These are phyloP conservation scores for Sphagnum contortum DNA, from an alignment of 225 moss, liverwort and hornwort species.

Conservation along the genomic window DNA sequence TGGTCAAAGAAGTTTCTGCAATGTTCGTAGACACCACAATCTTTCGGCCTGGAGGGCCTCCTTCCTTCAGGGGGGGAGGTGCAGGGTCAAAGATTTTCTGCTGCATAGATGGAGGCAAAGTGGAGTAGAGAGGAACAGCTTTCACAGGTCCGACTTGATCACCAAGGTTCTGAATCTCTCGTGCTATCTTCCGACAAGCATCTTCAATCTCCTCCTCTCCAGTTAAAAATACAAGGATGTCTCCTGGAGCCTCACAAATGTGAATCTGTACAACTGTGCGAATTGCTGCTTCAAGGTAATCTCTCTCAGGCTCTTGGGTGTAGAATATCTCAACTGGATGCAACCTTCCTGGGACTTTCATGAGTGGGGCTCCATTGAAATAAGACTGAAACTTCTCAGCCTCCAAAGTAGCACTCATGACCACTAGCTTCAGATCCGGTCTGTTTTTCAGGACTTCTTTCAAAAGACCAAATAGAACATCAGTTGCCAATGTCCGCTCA, in stretches of 20 bases:
- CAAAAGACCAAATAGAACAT: slow-evolving; percentile 84
- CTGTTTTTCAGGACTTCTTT: slow-evolving; percentile 92
- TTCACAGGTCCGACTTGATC: slow-evolving; percentile 89
- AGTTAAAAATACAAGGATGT: slow-evolving; percentile 88
- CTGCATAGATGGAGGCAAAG: slow-evolving; percentile 88
- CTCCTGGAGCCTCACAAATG: slow-evolving; percentile 79
- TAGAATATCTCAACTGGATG: slow-evolving; percentile 98
- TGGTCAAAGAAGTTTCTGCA: slow-evolving; percentile 87
- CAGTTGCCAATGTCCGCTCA: slow-evolving; percentile 87
- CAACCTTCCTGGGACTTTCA: slow-evolving; percentile 95
- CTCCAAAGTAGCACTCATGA: slow-evolving; percentile 97
- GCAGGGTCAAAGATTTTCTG: slow-evolving; percentile 95
- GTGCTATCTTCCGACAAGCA: slow-evolving; percentile 80
- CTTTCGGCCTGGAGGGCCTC: slow-evolving; percentile 74
- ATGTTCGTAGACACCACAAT: slow-evolving; percentile 95
- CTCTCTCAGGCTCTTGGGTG: slow-evolving; percentile 91
- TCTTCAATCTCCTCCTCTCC: slow-evolving; percentile 98
- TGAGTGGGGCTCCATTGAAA: slow-evolving; percentile 86
- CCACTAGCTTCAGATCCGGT: slow-evolving; percentile 91
- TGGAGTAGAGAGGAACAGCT: slow-evolving; percentile 85
- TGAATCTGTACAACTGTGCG: slow-evolving; percentile 96
- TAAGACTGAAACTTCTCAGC: slow-evolving; percentile 98
- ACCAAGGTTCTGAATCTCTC: slow-evolving; percentile 82
- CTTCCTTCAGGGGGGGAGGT: slow-evolving; percentile 72
- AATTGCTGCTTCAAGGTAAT: slow-evolving; percentile 93